Evolutionary conservation across 176 grass and related monocot species (phyloP).

Genomic region (Saccharum officinarum): DNA sequence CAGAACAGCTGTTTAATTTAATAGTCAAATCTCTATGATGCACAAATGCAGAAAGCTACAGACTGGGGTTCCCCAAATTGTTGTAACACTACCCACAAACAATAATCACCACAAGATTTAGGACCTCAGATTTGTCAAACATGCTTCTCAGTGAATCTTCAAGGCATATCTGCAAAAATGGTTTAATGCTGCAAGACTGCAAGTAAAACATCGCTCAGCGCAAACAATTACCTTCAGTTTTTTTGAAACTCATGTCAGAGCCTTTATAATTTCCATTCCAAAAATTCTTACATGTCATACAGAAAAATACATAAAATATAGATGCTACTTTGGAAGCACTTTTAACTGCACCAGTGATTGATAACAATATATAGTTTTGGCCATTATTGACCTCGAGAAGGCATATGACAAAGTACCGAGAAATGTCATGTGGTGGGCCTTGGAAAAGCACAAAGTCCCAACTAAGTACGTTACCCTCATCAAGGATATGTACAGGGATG

Average conservation of each 20-base stretch:
- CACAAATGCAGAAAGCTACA: slow-evolving; percentile 21
- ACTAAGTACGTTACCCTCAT: too few species aligned
- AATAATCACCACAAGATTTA: slow-evolving; percentile 26
- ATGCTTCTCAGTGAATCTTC: slow-evolving; percentile 24
- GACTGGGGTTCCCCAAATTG: not conserved
- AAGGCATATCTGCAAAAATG: slow-evolving; percentile 12
- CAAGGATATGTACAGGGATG: too few species aligned
- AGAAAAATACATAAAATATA: not conserved
- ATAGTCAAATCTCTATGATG: slow-evolving; percentile 59
- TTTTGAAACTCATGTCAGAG: not conserved
- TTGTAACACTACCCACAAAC: slow-evolving; percentile 27
- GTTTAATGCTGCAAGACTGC: slow-evolving; percentile 2
- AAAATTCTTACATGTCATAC: not conserved
- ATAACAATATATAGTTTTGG: too few species aligned
- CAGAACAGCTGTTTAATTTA: slow-evolving; percentile 46
- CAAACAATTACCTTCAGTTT: not conserved
- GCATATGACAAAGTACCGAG: too few species aligned
- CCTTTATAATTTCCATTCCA: slow-evolving; percentile 1
- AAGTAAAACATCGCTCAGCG: not conserved
- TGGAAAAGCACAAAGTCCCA: too few species aligned
- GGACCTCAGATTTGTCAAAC: slow-evolving; percentile 27
- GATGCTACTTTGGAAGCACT: not conserved
- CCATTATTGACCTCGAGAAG: too few species aligned
- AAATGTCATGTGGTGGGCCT: too few species aligned
- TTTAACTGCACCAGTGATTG: not conserved